These are phyloP conservation scores for Zanthoxylum bungeanum DNA, from an alignment of 345 rosid genomes.

Conservation along the genomic window DNA sequence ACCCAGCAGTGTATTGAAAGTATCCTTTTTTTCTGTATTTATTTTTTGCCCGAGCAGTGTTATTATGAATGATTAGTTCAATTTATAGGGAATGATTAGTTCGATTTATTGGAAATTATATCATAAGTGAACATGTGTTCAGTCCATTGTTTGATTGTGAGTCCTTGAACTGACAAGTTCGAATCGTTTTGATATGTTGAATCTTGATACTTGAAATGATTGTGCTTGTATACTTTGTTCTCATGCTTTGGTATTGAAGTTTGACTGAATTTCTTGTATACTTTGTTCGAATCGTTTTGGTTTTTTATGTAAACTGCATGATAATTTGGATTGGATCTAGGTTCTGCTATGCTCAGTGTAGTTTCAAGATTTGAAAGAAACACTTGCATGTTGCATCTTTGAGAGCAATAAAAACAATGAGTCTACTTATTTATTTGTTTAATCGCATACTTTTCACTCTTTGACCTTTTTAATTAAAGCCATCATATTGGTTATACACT, in stretches of 20 bases:
- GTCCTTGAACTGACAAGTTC: background rate
- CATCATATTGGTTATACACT: background rate
- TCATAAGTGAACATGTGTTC: too few relatives aligned
- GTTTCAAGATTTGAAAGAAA: background rate
- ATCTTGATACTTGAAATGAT: background rate
- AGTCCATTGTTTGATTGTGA: too few relatives aligned
- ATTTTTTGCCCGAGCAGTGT: background rate
- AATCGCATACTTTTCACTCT: background rate
- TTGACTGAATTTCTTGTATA: too few relatives aligned
- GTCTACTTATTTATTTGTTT: background rate
- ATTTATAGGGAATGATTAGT: background rate
- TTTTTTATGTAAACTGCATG: background rate
- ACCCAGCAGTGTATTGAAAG: conserved; percentile 97
- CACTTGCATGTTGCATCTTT: background rate
- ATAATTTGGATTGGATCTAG: background rate
- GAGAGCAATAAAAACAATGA: background rate
- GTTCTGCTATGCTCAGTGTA: background rate
- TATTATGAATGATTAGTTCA: background rate
- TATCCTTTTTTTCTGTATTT: conserved; percentile 40
- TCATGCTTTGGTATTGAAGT: too few relatives aligned
- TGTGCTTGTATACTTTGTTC: background rate
- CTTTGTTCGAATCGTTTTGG: too few relatives aligned
- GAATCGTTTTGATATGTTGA: background rate
- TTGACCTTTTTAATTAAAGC: background rate
- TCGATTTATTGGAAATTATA: too few relatives aligned